Evolutionary conservation across 2,329 filamentous ascomycete species (phyloP), one percentile per base, ranked within the genome.

Genomic region (Metarhizium guizhouense): DNA sequence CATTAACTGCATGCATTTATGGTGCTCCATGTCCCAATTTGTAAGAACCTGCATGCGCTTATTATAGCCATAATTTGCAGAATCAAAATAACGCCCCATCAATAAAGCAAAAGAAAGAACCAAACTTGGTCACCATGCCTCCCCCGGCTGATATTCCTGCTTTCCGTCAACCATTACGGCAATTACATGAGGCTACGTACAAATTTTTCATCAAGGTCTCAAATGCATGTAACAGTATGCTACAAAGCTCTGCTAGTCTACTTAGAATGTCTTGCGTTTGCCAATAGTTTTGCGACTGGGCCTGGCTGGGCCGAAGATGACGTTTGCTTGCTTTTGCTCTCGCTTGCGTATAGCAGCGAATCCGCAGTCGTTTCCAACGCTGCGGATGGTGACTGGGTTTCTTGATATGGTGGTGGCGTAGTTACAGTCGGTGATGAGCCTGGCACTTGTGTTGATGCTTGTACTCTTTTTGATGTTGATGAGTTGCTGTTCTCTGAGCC

Each of bases 271-370:
- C 54, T 56, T 18, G 54, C 36, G 32, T 56, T 32, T 25, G 54
- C 54, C 50, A 56, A 47, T 13, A 56, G 51, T 32, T 56, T 45
- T 43, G 54, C 56, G 18, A 55, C 51, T 42, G n/a, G 54, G 13
- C 47, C 54, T 6, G 8, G 11, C 34, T 47, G 13, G 10, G 53
- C 42, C n/a, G 48, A 51, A 40, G 30, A 34, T 10, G 13, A 8
- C 25, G 20, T 43, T 20, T 56, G 43, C 40, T 20, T 20, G 47
- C 30, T 11, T 40, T 47, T 7, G 47, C 16, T 34, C 29, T 40
- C 32, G 16, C 29, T 20, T 25, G 7, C 25, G 25, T 14, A 30
- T 16, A 11, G 10, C 34, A n/a, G 14, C 40, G 45, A 48, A 14
- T 29, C 25, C 6, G 11, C 3, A 30, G 20, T 48, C 30, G 45